phyloP scores from a whole-genome alignment of 805 yeast species.

The Yarrowia sp. region DNA sequence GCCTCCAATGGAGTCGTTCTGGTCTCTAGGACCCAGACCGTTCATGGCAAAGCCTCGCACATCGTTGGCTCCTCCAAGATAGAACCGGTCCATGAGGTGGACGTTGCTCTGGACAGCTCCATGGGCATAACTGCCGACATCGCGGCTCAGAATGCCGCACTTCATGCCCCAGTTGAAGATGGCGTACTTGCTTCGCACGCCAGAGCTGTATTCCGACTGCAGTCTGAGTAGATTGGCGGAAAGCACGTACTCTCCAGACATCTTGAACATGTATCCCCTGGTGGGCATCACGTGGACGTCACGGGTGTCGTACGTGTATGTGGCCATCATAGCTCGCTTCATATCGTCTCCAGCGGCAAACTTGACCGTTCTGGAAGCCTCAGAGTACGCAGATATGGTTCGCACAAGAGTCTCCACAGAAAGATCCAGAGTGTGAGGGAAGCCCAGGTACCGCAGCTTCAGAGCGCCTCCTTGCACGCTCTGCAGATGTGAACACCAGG shows the following conservation, averaged over 20 bases:
- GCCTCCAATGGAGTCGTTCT: conserved; percentile 65
- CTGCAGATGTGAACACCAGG: conserved; percentile 57
- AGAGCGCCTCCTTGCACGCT: conserved; percentile 45
- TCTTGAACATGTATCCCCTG: conserved; percentile 45
- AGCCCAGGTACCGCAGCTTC: conserved; percentile 36
- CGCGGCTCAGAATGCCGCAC: conserved; percentile 28
- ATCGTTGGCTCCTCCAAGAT: conserved; percentile 74
- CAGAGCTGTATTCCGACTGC: conserved; percentile 40
- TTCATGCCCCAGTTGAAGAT: conserved; percentile 28
- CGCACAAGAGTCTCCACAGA: conserved; percentile 56
- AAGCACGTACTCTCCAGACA: conserved; percentile 37
- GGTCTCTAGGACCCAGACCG: conserved; percentile 63
- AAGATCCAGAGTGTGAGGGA: conserved; percentile 51
- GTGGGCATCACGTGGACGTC: conserved; percentile 46
- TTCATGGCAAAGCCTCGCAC: conserved; percentile 67
- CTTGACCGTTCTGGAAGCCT: conserved; percentile 57
- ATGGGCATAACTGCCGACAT: background rate
- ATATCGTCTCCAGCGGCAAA: conserved; percentile 59
- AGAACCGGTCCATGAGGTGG: conserved; percentile 76
- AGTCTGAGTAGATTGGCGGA: conserved; percentile 31
- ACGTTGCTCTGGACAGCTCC: conserved; percentile 34
- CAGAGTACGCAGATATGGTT: conserved; percentile 40
- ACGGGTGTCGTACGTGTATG: conserved; percentile 47
- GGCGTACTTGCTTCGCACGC: conserved; percentile 32
- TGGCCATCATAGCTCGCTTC: conserved; percentile 54